Evolutionary conservation across 306 rosid genomes (phyloP).

Genomic region (Acacia confusa): DNA sequence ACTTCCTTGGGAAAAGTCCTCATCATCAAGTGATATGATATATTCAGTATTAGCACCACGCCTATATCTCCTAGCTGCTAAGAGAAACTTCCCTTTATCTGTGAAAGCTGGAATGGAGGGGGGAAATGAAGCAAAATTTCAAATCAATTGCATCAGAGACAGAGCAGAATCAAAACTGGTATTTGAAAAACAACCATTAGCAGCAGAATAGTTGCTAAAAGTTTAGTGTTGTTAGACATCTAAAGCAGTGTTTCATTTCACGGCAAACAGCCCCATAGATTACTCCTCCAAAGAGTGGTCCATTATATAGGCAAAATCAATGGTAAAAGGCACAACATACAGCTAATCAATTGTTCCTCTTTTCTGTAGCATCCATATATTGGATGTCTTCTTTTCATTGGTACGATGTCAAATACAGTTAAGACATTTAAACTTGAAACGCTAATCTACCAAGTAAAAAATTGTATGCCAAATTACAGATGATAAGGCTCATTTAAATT

Average conservation of each 20-base stretch:
- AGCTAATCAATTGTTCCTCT: conserved; percentile 18
- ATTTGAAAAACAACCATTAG: conserved; percentile 6
- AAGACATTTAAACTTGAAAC: conserved; percentile 7
- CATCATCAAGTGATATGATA: conserved; percentile 88
- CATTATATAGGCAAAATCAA: background rate
- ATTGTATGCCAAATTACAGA: background rate
- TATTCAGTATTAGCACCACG: conserved; percentile 86
- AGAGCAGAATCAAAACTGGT: conserved; percentile 19
- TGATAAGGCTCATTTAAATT: background rate
- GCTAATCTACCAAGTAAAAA: background rate
- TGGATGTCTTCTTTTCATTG: background rate
- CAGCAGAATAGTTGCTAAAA: conserved; percentile 7
- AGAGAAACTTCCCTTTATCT: conserved; percentile 89
- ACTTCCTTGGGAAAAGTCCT: conserved; percentile 91
- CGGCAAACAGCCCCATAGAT: background rate
- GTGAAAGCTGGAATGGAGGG: conserved; percentile 61
- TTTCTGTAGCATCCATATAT: conserved; percentile 1
- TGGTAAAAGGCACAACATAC: background rate
- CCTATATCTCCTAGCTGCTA: conserved; percentile 92
- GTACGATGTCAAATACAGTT: background rate
- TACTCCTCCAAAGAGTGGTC: background rate
- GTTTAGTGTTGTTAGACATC: background rate
- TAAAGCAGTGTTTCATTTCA: conserved; percentile 10
- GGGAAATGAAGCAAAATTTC: conserved; percentile 17
- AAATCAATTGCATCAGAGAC: conserved; percentile 15